Conservation (phyloP, 2,329 filamentous ascomycete genomes). For the Delphinella strobiligena region DNA sequence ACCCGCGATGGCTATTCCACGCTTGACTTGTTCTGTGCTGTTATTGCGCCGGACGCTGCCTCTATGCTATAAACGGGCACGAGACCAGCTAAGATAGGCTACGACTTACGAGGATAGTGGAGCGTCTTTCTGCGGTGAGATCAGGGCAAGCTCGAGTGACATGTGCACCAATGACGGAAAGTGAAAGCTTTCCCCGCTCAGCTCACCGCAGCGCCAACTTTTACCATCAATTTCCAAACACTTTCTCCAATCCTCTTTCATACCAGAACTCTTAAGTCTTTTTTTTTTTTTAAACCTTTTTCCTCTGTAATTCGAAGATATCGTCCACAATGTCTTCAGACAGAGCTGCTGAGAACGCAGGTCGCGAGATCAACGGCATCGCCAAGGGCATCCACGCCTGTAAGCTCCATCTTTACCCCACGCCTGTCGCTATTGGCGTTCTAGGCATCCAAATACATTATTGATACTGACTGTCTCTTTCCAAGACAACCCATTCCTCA, state of each 20-base stretch:
- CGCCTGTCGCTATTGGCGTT: neutral
- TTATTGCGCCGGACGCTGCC: no score
- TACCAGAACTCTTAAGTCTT: no score
- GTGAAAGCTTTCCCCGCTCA: no score
- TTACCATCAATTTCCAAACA: neutral
- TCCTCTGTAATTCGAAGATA: no score
- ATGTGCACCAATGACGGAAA: neutral
- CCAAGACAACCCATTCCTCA: conserved; percentile 64
- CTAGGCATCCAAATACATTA: neutral
- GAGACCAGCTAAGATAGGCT: no score
- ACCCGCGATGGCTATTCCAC: no score
- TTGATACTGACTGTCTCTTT: neutral
- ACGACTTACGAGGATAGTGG: no score
- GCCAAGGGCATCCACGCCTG: conserved; percentile 5
- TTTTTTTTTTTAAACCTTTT: no score
- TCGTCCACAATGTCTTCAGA: conserved; percentile 7
- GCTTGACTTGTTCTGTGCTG: no score
- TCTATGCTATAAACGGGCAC: no score
- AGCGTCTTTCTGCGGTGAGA: no score
- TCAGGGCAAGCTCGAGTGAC: no score
- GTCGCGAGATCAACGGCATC: neutral
- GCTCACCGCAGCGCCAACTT: neutral
- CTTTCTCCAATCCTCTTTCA: neutral
- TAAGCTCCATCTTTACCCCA: neutral
- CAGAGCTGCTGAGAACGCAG: conserved; percentile 3